Evolutionary conservation across 176 grass and related monocot genomes (phyloP).

Genomic region (Cocos nucifera): DNA sequence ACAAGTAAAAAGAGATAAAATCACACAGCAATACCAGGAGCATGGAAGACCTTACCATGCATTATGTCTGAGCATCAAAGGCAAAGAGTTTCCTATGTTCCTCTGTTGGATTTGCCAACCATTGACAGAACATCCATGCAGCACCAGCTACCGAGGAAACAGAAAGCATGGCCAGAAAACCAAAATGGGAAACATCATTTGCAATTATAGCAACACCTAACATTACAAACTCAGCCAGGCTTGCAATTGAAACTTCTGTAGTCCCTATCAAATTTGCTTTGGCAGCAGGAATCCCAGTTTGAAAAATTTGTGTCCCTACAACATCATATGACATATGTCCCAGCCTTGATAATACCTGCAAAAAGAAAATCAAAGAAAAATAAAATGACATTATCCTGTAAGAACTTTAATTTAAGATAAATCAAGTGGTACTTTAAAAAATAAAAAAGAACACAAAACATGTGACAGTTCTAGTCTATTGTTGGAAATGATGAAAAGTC

Average conservation of each 20-base stretch:
- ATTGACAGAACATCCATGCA: constrained; percentile 73
- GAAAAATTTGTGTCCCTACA: constrained; percentile 88
- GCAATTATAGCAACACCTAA: constrained; percentile 82
- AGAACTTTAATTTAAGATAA: too few relatives aligned
- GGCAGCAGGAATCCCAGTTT: constrained; percentile 71
- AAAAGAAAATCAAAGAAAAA: constrained; percentile 12
- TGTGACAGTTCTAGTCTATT: too few relatives aligned
- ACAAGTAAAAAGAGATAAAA: too few relatives aligned
- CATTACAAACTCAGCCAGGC: constrained; percentile 89
- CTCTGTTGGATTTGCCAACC: constrained; percentile 88
- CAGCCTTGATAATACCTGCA: constrained; percentile 69
- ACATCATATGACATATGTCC: constrained; percentile 99
- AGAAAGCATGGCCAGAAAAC: constrained; percentile 79
- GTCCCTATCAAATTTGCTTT: constrained; percentile 94
- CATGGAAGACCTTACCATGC: neutral
- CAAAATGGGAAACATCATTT: constrained; percentile 88
- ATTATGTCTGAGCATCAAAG: constrained; percentile 34
- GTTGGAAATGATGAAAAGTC: too few relatives aligned
- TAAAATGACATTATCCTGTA: too few relatives aligned
- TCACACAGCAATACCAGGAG: too few relatives aligned
- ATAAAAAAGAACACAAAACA: too few relatives aligned
- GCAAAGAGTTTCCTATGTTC: constrained; percentile 72
- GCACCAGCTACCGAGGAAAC: constrained; percentile 60
- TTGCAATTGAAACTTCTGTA: constrained; percentile 90
- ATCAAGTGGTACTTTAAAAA: too few relatives aligned